Conservation (phyloP, 768 basidiomycete species). For the Sarcomyxa edulis region DNA sequence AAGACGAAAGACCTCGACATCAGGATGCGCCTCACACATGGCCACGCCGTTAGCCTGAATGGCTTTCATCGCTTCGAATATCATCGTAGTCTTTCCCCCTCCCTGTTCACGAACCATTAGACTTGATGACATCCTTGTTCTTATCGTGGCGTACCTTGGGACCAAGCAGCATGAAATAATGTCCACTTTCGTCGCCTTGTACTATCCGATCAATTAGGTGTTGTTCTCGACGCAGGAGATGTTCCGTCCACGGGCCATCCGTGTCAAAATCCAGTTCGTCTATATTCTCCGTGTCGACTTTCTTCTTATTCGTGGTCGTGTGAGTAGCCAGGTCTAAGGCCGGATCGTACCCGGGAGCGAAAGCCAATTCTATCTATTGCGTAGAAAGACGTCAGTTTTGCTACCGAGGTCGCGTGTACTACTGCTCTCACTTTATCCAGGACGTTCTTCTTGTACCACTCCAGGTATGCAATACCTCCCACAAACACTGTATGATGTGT, state of each 20-base stretch:
- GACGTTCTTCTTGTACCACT: slow-evolving; percentile 82
- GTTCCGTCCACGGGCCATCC: slow-evolving; percentile 47
- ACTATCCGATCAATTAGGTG: slow-evolving; percentile 74
- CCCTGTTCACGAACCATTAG: slow-evolving; percentile 36
- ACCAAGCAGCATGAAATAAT: slow-evolving; percentile 74
- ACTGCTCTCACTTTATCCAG: slow-evolving; percentile 58
- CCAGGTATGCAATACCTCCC: slow-evolving; percentile 67
- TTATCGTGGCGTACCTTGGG: slow-evolving; percentile 49
- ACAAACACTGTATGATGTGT: slow-evolving; percentile 43
- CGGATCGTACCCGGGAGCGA: slow-evolving; percentile 77
- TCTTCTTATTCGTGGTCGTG: slow-evolving; percentile 28
- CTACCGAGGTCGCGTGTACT: background rate
- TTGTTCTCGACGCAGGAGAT: slow-evolving; percentile 72
- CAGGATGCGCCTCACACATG: slow-evolving; percentile 80
- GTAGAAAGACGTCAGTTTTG: slow-evolving; percentile 2
- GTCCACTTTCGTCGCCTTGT: slow-evolving; percentile 62
- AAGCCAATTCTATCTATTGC: slow-evolving; percentile 76
- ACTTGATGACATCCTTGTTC: slow-evolving; percentile 6
- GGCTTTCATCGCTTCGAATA: slow-evolving; percentile 74
- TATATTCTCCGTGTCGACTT: slow-evolving; percentile 21
- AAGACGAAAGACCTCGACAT: slow-evolving; percentile 81
- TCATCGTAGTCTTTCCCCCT: slow-evolving; percentile 80
- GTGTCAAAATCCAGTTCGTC: slow-evolving; percentile 25
- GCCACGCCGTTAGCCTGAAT: slow-evolving; percentile 63
- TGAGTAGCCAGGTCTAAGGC: slow-evolving; percentile 67